These are phyloP conservation scores for Lipomyces spencermartinsiae DNA, from an alignment of 805 yeast genomes.

Conservation along the genomic window DNA sequence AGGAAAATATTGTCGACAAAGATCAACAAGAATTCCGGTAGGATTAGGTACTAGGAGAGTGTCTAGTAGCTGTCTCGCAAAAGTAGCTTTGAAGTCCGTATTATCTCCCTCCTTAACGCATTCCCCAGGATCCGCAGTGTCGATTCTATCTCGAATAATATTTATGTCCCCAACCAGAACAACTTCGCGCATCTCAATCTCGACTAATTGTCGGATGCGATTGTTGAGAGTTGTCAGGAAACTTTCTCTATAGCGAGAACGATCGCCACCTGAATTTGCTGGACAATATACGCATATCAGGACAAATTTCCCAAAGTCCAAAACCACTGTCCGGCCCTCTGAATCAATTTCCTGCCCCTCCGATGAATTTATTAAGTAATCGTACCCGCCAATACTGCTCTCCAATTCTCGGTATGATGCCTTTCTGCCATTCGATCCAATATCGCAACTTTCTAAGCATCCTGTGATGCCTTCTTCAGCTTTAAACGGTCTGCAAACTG, in stretches of 20 bases:
- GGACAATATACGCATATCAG: constrained; percentile 80
- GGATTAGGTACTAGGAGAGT: constrained; percentile 27
- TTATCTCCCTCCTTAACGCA: constrained; percentile 48
- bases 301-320: constrained; percentile 62
- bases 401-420: constrained; percentile 43
- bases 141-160: constrained; percentile 78
- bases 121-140: constrained; percentile 73
- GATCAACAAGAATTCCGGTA: constrained; percentile 33
- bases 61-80: constrained; percentile 30
- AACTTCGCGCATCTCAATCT: constrained; percentile 65
- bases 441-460: constrained; percentile 44
- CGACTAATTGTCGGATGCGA: constrained; percentile 63
- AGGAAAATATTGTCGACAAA: constrained; percentile 58
- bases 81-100: constrained; percentile 35
- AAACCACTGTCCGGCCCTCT: constrained; percentile 83
- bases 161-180: constrained; percentile 89
- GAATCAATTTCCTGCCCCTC: constrained; percentile 62
- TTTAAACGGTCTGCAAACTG: constrained; percentile 45
- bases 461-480: constrained; percentile 97
- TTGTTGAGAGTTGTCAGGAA: constrained; percentile 66
- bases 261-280: constrained; percentile 79
- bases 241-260: constrained; percentile 60
- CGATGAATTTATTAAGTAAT: constrained; percentile 41
- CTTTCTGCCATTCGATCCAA: constrained; percentile 21
- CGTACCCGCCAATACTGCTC: constrained; percentile 38